These are phyloP conservation scores for Tephrocybe sp. DNA, from an alignment of 768 basidiomycete genomes.

Conservation along the genomic window DNA sequence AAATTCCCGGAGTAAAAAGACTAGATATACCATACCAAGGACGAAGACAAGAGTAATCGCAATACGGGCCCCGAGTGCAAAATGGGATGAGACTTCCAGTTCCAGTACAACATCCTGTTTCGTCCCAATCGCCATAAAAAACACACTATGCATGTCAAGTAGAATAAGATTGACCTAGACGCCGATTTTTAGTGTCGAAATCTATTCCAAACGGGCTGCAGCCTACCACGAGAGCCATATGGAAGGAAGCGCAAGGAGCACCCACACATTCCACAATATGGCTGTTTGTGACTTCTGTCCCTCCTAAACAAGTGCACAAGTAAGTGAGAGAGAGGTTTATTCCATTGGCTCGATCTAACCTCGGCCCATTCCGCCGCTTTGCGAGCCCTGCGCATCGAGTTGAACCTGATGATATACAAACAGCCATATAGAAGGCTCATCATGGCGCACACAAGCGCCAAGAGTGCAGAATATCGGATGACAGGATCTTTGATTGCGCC, in stretches of 20 bases:
- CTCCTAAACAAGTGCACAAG: slow-evolving; percentile 36
- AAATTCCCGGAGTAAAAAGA: slow-evolving; percentile 49
- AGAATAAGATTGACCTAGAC: slow-evolving; percentile 49
- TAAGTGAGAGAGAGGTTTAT: neutral
- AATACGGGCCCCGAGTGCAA: slow-evolving; percentile 51
- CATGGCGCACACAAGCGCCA: slow-evolving; percentile 53
- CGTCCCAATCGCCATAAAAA: slow-evolving; percentile 62
- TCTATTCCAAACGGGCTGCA: neutral
- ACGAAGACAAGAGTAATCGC: slow-evolving; percentile 50
- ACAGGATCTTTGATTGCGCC: slow-evolving; percentile 57
- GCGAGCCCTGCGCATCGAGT: slow-evolving; percentile 37
- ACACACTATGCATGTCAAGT: slow-evolving; percentile 46
- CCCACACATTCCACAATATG: slow-evolving; percentile 61
- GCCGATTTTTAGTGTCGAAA: neutral
- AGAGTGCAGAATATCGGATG: slow-evolving; percentile 56
- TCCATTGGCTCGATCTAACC: slow-evolving; percentile 23
- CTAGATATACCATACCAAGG: slow-evolving; percentile 53
- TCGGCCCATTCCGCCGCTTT: slow-evolving; percentile 62
- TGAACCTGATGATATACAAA: slow-evolving; percentile 19
- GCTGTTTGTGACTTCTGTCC: slow-evolving; percentile 33
- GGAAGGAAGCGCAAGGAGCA: slow-evolving; percentile 57
- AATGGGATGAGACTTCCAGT: slow-evolving; percentile 25
- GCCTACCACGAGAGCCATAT: slow-evolving; percentile 58
- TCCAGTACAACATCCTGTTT: slow-evolving; percentile 37
- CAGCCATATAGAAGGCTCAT: slow-evolving; percentile 48